A percentile compares a stretch with the other conserved stretches of the same genome.
phyloP scores from a whole-genome alignment of 257 asterid genomes.

The Datura wrightii region DNA sequence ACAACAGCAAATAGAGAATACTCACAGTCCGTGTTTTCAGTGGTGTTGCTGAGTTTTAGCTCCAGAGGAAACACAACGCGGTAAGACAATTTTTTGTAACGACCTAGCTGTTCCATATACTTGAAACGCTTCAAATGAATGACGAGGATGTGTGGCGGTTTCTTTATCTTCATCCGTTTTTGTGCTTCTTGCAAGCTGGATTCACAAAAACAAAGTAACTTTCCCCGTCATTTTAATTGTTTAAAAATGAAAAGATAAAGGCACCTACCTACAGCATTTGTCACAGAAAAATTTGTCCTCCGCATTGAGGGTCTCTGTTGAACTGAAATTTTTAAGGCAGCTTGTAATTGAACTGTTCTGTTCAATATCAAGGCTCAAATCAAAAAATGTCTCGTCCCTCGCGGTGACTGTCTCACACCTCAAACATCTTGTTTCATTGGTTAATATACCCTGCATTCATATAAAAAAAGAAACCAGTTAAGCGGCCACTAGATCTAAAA shows the following conservation, averaged over 20 bases:
- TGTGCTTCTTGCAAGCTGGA: constrained; percentile 92
- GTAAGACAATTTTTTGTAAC: constrained; percentile 79
- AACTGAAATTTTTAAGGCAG: constrained; percentile 92
- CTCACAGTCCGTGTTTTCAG: constrained; percentile 82
- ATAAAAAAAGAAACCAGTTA: not conserved
- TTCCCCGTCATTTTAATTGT: not conserved
- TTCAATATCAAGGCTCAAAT: constrained; percentile 91
- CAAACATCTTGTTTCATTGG: constrained; percentile 87
- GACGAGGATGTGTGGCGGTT: constrained; percentile 79
- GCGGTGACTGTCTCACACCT: constrained; percentile 95
- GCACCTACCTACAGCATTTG: constrained; percentile 78
- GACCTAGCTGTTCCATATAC: constrained; percentile 79
- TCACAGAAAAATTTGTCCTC: constrained; percentile 92
- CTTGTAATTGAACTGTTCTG: constrained; percentile 97
- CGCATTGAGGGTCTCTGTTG: constrained; percentile 87
- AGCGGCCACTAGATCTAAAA: not conserved
- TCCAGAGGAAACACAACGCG: constrained; percentile 89
- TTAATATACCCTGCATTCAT: constrained; percentile 71
- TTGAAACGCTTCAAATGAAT: constrained; percentile 85
- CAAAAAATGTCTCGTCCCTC: constrained; percentile 88
- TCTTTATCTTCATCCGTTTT: constrained; percentile 88
- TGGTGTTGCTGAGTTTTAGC: constrained; percentile 80
- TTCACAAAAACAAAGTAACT: constrained; percentile 20
- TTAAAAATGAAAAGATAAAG: not conserved
- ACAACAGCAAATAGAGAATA: constrained; percentile 82